These are phyloP conservation scores for Cladorrhinum sp. DNA, from an alignment of 2,329 filamentous ascomycete genomes.

Conservation along the genomic window DNA sequence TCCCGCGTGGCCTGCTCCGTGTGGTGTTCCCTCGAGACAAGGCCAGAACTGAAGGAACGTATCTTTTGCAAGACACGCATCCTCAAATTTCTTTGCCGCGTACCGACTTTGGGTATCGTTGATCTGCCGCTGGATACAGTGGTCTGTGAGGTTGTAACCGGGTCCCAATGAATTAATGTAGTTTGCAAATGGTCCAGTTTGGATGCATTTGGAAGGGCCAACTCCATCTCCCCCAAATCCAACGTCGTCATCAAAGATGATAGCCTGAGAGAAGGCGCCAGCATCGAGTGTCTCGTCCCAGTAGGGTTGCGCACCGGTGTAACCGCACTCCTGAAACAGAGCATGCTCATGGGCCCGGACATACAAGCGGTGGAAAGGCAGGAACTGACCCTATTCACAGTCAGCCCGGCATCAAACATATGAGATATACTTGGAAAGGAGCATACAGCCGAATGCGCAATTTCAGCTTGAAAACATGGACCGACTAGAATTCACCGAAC, in stretches of 20 bases:
- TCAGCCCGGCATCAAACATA: background rate
- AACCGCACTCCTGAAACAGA: slow-evolving; percentile 31
- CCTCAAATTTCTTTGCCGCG: background rate
- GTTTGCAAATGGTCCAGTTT: slow-evolving; percentile 36
- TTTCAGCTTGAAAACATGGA: slow-evolving; percentile 28
- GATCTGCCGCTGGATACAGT: slow-evolving; percentile 28
- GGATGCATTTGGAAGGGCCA: slow-evolving; percentile 31
- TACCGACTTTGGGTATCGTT: slow-evolving; percentile 21
- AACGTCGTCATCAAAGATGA: slow-evolving; percentile 30
- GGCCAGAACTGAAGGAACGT: background rate
- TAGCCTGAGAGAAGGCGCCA: slow-evolving; percentile 28
- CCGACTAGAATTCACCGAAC: slow-evolving; percentile 30
- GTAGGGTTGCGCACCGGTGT: slow-evolving; percentile 27
- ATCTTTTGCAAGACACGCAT: background rate
- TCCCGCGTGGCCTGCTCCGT: slow-evolving; percentile 15
- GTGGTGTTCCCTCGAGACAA: slow-evolving; percentile 9
- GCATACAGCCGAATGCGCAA: slow-evolving; percentile 24
- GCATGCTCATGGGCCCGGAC: slow-evolving; percentile 31
- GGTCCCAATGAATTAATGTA: slow-evolving; percentile 32
- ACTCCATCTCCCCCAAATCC: slow-evolving; percentile 35
- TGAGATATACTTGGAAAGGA: background rate
- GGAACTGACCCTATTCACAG: slow-evolving; percentile 29
- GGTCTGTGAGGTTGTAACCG: slow-evolving; percentile 21
- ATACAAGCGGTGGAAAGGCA: slow-evolving; percentile 36
- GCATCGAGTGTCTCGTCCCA: slow-evolving; percentile 37